A percentile compares a stretch with the other conserved stretches of the same genome.
phyloP scores from a whole-genome alignment of 305 asterid species.

The Fraxinus sp. region DNA sequence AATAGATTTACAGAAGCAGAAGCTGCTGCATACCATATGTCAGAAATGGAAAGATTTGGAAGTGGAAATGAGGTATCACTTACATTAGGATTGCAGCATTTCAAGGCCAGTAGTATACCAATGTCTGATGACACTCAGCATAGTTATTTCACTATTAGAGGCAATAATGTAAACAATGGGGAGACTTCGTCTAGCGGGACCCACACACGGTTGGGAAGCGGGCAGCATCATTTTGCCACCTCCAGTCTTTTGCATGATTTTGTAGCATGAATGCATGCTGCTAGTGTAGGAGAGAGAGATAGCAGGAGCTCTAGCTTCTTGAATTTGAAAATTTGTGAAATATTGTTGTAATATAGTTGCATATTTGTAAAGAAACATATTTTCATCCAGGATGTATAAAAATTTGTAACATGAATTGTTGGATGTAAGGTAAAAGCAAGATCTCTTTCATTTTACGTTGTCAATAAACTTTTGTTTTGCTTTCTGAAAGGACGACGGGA shows the following conservation, averaged over 20 bases:
- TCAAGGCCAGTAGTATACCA: conserved; percentile 37
- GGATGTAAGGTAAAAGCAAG: background rate
- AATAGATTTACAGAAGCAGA: conserved; percentile 40
- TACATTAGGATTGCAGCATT: conserved; percentile 66
- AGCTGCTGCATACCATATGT: conserved; percentile 42
- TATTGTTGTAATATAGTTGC: conserved; percentile 29
- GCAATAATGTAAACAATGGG: conserved; percentile 39
- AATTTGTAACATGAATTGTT: background rate
- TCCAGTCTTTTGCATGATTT: conserved; percentile 52
- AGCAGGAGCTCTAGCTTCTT: conserved; percentile 13
- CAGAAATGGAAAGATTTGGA: conserved; percentile 63
- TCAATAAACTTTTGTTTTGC: background rate
- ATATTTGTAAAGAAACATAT: conserved; percentile 34
- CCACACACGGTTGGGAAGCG: conserved; percentile 52
- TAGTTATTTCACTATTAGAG: conserved; percentile 49
- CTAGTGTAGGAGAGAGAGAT: background rate
- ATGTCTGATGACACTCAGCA: conserved; percentile 42
- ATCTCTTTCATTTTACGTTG: background rate
- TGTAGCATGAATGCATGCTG: conserved; percentile 25
- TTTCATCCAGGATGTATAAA: conserved; percentile 26
- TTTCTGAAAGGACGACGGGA: background rate
- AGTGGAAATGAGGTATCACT: conserved; percentile 60
- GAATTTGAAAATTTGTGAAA: conserved; percentile 20
- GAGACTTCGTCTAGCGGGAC: conserved; percentile 44
- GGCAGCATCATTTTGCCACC: conserved; percentile 48